Evolutionary conservation across 345 rosid genomes (phyloP), one percentile per base, ranked within the genome.

Genomic region (Cardamine occulta): DNA sequence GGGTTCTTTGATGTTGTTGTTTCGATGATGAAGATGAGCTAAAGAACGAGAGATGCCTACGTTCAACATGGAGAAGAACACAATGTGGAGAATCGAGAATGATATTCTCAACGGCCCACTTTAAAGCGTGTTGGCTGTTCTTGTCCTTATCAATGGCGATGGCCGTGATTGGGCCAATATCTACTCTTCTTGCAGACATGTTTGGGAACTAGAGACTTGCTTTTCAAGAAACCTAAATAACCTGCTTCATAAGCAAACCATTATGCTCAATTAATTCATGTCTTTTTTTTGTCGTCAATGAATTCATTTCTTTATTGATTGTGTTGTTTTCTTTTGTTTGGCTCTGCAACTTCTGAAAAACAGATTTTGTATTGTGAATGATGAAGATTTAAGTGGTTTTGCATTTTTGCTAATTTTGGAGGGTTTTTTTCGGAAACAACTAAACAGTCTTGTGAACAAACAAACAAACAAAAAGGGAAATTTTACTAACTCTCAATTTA

Each of bases 111-210:
- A 80, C 77, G 0, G 97, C 86, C 98, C 97, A 94, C 72, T 72
- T 83, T 71, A 94, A 71, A 26, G 97, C 97, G 75, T 81, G 65
- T 78, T 86, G 93, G 82, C 98, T 94, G 8, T 85, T 86, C 83
- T 88, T 94, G 70, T 91, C 98, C 40, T 78, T 88, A 82, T 88
- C 89, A 15, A 91, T 79, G 4, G 96, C 97, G 3, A 94, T 71
- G 5, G 85, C 88, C 10, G 87, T 85, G 40, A 65, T 55, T 5
- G 19, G 8, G 2, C 86, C 6, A 83, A 7, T 26, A 7, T 63
- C 61, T 48, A 48, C 23, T 65, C 40, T 71, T 70, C 53, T 76
- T 35, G 66, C 71, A 10, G 66, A 70, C 76, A 77, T 77, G 47
- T 77, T 64, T n/a, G 18, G n/a, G 8, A 6, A 6, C 0, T 15